Evolutionary conservation across 139 green algal genomes (phyloP).

Genomic region (Tetradesmus obliquus): DNA sequence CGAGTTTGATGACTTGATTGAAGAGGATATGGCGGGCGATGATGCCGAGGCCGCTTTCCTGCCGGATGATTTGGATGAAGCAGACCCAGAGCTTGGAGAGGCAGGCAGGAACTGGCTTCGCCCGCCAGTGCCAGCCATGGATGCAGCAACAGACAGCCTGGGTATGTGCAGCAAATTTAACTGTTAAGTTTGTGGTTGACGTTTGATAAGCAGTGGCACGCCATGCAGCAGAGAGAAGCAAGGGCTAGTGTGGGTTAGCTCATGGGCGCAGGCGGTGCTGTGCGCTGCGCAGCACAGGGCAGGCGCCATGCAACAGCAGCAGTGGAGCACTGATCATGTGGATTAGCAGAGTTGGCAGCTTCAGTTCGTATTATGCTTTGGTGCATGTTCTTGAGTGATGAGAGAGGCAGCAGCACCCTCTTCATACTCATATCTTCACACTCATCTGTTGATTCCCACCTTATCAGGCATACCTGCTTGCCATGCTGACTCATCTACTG

Average conservation of each 20-base stretch:
- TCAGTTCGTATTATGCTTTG: no score
- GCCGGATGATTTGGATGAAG: constrained; percentile 54
- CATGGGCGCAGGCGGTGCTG: background rate
- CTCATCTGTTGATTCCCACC: no score
- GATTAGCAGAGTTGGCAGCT: background rate
- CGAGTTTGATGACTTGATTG: constrained; percentile 48
- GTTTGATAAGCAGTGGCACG: background rate
- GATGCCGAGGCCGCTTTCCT: constrained; percentile 21
- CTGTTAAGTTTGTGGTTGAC: background rate
- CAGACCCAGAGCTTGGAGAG: constrained; percentile 69
- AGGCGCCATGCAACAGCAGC: background rate
- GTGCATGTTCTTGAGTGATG: no score
- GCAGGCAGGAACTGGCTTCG: constrained; percentile 85
- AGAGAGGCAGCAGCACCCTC: no score
- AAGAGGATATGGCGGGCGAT: constrained; percentile 43
- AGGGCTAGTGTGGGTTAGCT: background rate
- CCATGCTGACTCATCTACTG: background rate
- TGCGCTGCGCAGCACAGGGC: background rate
- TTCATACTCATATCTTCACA: no score
- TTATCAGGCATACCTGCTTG: no score
- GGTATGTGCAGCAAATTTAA: constrained; percentile 48
- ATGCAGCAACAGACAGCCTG: constrained; percentile 58
- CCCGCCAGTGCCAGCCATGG: constrained; percentile 59
- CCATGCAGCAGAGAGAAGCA: background rate
- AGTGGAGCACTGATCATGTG: no score